phyloP scores from a whole-genome alignment of 306 rosid genomes.

The Pueraria montana region DNA sequence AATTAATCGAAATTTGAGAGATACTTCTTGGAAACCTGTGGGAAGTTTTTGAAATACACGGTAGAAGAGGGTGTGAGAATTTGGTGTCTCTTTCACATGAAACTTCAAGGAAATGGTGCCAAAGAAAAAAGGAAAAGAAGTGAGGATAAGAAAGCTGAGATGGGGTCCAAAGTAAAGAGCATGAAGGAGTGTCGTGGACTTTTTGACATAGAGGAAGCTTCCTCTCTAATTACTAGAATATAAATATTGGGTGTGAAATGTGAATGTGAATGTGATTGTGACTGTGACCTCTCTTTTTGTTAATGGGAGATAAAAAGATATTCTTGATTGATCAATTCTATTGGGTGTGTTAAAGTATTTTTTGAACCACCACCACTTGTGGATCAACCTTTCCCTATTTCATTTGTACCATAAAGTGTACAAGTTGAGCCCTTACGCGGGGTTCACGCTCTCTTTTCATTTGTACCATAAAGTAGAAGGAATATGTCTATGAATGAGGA shows the following conservation, averaged over 20 bases:
- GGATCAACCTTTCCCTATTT: background rate
- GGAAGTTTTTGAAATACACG: background rate
- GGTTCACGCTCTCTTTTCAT: background rate
- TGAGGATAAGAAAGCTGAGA: background rate
- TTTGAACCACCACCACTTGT: background rate
- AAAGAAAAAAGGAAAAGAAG: background rate
- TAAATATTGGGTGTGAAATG: background rate
- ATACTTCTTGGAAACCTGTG: constrained; percentile 34
- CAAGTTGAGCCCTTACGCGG: background rate
- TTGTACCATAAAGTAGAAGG: background rate
- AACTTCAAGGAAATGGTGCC: constrained; percentile 3
- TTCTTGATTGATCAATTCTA: background rate
- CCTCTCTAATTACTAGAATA: background rate
- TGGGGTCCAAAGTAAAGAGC: background rate
- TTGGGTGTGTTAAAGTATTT: background rate
- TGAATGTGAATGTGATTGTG: background rate
- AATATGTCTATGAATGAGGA: background rate
- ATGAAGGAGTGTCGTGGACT: background rate
- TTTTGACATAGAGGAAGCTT: background rate
- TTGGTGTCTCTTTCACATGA: background rate
- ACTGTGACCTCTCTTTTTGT: background rate
- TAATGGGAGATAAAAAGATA: background rate
- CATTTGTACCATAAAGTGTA: background rate
- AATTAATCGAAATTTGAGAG: constrained; percentile 25
- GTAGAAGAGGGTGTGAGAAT: background rate